A percentile compares a stretch with the other conserved stretches of the same genome.
Evolutionary conservation across 108 stramenopile genomes (phyloP).

Genomic region (Cyclotella baltica): DNA sequence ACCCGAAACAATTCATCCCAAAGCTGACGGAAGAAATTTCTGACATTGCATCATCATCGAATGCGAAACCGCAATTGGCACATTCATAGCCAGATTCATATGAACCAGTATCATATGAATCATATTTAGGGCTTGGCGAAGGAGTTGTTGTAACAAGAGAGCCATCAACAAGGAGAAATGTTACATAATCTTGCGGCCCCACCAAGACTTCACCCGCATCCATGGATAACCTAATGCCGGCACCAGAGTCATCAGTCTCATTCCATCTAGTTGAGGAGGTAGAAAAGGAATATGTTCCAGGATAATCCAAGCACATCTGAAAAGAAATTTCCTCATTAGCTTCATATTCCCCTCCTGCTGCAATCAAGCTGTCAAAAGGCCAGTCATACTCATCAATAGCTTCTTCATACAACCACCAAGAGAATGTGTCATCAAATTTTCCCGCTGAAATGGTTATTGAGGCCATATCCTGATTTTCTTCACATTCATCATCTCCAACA

Average conservation of each 20-base stretch:
- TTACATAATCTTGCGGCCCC: not conserved
- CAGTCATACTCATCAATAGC: not conserved
- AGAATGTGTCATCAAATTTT: not conserved
- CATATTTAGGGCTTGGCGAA: not conserved
- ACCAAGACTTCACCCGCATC: not conserved
- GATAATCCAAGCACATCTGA: constrained; percentile 16
- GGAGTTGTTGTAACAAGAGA: constrained; percentile 1
- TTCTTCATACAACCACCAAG: not conserved
- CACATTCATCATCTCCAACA: constrained; percentile 6
- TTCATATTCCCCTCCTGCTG: constrained; percentile 14
- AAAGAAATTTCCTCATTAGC: not conserved
- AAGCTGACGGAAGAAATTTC: too few relatives aligned
- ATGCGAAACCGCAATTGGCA: not conserved
- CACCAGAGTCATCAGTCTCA: not conserved
- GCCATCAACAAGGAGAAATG: not conserved
- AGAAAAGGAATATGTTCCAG: constrained; percentile 6
- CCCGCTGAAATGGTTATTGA: constrained; percentile 2
- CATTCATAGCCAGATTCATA: not conserved
- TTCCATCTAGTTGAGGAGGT: constrained; percentile 9
- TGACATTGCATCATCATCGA: not conserved
- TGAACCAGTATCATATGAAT: not conserved
- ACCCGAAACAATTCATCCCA: not conserved
- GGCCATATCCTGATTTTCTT: not conserved
- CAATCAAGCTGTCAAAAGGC: not conserved
- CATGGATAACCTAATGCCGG: not conserved